Evolutionary conservation across 2,329 filamentous ascomycete genomes (phyloP), one percentile per base, ranked within the genome.

Genomic region (Dactylellina cionopaga): DNA sequence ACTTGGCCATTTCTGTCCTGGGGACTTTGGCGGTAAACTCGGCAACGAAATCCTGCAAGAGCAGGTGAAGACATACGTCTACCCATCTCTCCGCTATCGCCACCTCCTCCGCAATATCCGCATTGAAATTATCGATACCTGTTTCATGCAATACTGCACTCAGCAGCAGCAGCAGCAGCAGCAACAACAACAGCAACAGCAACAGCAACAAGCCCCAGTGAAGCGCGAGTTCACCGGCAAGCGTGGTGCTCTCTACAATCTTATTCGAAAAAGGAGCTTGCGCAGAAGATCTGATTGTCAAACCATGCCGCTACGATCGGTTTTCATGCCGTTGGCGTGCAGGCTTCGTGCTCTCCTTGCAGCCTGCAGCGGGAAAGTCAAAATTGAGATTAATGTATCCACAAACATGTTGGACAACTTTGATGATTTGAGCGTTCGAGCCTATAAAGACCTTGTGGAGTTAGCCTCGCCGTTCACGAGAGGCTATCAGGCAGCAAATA

Each of bases 91-190:
- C 6, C 51, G 62, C 11, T 66, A 66, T 29, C 62, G 62, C 19
- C 62, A 66, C 22, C 52, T 66, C 6, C 43, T 66, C 33, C 62
- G 62, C 52, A 58, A 51, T 10, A 43, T 66, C 17, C 62, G 62
- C 13, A 66, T 66, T 24, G 62, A 66, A 27, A 49, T 66, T 31
- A 51, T 66, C 25, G 62, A 66, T 37, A 66, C 62, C 13, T 66
- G 62, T 25, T 66, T 66, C 15, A 56, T 66, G 31, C 51, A 66
- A 27, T 52, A 51, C 25, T 63, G 33, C 31, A 39, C 31, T 17
- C 44, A 63, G 25, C 58, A 63, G 24, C 31, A 41, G 15, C n/a
- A n/a, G n/a, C n/a, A n/a, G n/a, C n/a, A n/a, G n/a, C n/a, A n/a
- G n/a, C n/a, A n/a, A n/a, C n/a, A n/a, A n/a, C n/a, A n/a, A n/a